Conservation (phyloP, 108 stramenopile species). For the Cyclotella sp. region DNA sequence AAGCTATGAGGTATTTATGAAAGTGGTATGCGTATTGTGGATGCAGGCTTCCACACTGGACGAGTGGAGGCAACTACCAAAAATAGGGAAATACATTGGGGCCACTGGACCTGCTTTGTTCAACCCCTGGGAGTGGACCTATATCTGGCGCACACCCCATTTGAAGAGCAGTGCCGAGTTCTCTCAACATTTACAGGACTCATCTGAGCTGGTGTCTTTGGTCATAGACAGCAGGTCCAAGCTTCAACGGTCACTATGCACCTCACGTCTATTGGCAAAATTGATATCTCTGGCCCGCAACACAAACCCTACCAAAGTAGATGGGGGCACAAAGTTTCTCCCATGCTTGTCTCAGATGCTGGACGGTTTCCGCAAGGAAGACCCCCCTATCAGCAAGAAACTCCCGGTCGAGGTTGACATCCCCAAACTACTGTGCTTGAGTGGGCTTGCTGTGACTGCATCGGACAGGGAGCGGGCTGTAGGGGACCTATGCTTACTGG, state of each 20-base stretch:
- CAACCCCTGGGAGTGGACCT: constrained; percentile 15
- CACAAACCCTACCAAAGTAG: neutral
- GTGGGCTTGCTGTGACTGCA: neutral
- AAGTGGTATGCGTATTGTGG: constrained; percentile 7
- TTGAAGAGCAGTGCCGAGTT: neutral
- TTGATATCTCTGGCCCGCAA: constrained; percentile 1
- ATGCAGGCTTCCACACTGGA: constrained; percentile 3
- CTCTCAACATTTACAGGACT: neutral
- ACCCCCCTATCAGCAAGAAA: constrained; percentile 1
- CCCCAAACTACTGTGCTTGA: neutral
- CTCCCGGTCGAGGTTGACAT: constrained; percentile 18
- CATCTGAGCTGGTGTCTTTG: neutral
- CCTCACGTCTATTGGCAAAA: constrained; percentile 8
- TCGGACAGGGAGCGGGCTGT: neutral
- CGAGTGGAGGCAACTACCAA: constrained; percentile 19
- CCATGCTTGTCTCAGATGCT: constrained; percentile 14
- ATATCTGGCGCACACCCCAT: neutral
- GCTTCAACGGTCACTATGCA: constrained; percentile 5
- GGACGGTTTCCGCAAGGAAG: constrained; percentile 9
- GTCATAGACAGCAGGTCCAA: neutral
- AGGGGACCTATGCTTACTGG: constrained; percentile 1
- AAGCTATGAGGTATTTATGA: neutral
- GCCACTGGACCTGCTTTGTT: neutral
- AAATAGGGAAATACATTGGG: constrained; percentile 6
- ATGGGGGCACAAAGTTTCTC: neutral